Conservation (phyloP, 1,139 yeast genomes). For the Entelexis sorbosivorans region DNA sequence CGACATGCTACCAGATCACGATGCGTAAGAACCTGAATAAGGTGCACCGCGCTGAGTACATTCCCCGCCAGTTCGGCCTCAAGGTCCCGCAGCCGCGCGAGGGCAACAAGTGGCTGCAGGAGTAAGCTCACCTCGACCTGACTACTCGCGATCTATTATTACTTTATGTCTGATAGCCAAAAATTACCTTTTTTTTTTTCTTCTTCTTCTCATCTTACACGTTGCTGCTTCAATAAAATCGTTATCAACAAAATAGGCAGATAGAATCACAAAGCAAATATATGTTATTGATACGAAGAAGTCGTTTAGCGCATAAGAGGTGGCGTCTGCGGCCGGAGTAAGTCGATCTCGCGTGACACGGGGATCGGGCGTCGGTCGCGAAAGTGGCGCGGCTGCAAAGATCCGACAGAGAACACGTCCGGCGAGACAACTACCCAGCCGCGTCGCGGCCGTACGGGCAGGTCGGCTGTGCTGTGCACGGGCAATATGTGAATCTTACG, state of each 20-base stretch:
- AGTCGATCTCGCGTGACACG: slow-evolving; percentile 60
- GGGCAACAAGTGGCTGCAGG: slow-evolving; percentile 41
- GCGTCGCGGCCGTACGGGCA: slow-evolving; percentile 59
- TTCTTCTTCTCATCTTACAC: too few relatives aligned
- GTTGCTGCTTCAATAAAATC: too few relatives aligned
- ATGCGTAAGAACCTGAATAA: slow-evolving; percentile 82
- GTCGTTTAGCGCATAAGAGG: neutral
- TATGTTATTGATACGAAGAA: too few relatives aligned
- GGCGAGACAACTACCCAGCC: slow-evolving; percentile 94
- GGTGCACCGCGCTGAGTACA: slow-evolving; percentile 71
- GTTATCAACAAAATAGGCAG: too few relatives aligned
- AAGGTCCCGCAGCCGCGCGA: slow-evolving; percentile 50
- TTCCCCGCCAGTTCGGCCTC: slow-evolving; percentile 69
- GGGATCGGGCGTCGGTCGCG: slow-evolving; percentile 46
- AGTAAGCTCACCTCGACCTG: too few relatives aligned
- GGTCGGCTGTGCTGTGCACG: slow-evolving; percentile 37
- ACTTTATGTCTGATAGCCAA: too few relatives aligned
- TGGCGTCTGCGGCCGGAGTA: slow-evolving; percentile 75
- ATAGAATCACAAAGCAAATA: too few relatives aligned
- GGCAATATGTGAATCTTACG: slow-evolving; percentile 80
- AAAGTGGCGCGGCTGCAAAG: slow-evolving; percentile 46
- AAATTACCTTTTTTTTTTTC: too few relatives aligned
- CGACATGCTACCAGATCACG: slow-evolving; percentile 83
- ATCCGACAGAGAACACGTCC: slow-evolving; percentile 54
- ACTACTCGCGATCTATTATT: too few relatives aligned